Conservation (phyloP, 345 rosid genomes). For the Syzygium jambos region DNA sequence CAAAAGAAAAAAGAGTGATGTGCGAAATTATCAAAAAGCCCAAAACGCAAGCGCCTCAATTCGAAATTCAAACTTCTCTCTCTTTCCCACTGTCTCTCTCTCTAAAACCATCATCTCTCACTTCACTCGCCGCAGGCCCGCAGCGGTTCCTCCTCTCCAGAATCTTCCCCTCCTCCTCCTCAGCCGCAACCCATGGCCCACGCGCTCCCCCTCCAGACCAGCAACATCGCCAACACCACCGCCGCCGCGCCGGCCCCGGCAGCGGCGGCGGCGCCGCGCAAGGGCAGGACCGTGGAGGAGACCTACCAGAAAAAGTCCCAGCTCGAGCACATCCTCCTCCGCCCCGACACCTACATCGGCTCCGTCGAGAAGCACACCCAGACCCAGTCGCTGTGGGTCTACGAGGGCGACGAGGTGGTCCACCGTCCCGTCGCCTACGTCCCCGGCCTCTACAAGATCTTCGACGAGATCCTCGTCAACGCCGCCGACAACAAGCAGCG, state of each 20-base stretch:
- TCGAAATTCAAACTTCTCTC: neutral
- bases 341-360: slow-evolving; percentile 97
- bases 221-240: slow-evolving; percentile 54
- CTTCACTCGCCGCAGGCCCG: neutral
- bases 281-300: slow-evolving; percentile 68
- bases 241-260: slow-evolving; percentile 2
- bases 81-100: neutral
- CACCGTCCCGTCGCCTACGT: slow-evolving; percentile 62
- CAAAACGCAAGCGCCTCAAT: neutral
- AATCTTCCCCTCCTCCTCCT: neutral
- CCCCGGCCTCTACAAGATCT: slow-evolving; percentile 95
- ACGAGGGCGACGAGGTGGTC: slow-evolving; percentile 66
- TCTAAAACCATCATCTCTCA: neutral
- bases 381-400: slow-evolving; percentile 67
- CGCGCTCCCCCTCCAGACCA: slow-evolving; percentile 50
- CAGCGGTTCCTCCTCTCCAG: neutral
- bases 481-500: slow-evolving; percentile 97
- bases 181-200: slow-evolving; percentile 19
- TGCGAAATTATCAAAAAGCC: neutral
- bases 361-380: slow-evolving; percentile 81
- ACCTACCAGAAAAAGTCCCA: slow-evolving; percentile 98
- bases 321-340: slow-evolving; percentile 94
- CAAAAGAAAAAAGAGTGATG: too few species aligned
- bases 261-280: neutral
- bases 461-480: slow-evolving; percentile 91